Percentiles rank a stretch among this genome's conserved stretches.
Evolutionary conservation across 768 basidiomycete species (phyloP).

Genomic region (Pulveroboletus sp.): DNA sequence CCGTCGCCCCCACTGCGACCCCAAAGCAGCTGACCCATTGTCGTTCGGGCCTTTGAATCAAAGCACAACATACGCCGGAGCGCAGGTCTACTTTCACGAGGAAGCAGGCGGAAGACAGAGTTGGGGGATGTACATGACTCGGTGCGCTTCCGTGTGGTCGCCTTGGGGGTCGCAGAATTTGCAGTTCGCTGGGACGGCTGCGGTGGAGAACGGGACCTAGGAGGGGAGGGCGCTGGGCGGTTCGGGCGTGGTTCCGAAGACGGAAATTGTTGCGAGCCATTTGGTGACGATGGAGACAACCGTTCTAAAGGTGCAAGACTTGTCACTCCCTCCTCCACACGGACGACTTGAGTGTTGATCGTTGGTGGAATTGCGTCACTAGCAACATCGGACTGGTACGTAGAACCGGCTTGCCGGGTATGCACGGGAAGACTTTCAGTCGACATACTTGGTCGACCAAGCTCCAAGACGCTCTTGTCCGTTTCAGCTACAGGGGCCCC

Average conservation of each 20-base stretch:
- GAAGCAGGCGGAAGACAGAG: slow-evolving; percentile 93
- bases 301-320: slow-evolving; percentile 3
- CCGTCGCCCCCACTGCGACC: slow-evolving; percentile 72
- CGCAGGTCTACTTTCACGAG: slow-evolving; percentile 86
- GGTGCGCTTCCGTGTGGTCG: slow-evolving; percentile 17
- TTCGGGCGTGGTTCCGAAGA: slow-evolving; percentile 21
- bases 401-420: slow-evolving; percentile 4
- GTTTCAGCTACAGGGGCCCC: slow-evolving; percentile 35
- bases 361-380: slow-evolving; percentile 3
- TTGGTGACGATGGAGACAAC: slow-evolving; percentile 6
- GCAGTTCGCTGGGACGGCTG: slow-evolving; percentile 19
- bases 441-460: slow-evolving; percentile 72
- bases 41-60: slow-evolving; percentile 85
- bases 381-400: not conserved
- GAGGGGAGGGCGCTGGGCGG: slow-evolving; percentile 25
- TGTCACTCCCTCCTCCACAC: not conserved
- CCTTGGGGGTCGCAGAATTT: slow-evolving; percentile 45
- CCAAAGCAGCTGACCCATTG: slow-evolving; percentile 85
- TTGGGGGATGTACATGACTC: slow-evolving; percentile 43
- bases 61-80: slow-evolving; percentile 92
- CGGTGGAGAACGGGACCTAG: slow-evolving; percentile 4
- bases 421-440: slow-evolving; percentile 60
- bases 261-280: slow-evolving; percentile 3
- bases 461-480: slow-evolving; percentile 71
- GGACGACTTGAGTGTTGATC: not conserved